Evolutionary conservation across 1,284 basidiomycete genomes (phyloP).

Genomic region (Boletellus sp.): DNA sequence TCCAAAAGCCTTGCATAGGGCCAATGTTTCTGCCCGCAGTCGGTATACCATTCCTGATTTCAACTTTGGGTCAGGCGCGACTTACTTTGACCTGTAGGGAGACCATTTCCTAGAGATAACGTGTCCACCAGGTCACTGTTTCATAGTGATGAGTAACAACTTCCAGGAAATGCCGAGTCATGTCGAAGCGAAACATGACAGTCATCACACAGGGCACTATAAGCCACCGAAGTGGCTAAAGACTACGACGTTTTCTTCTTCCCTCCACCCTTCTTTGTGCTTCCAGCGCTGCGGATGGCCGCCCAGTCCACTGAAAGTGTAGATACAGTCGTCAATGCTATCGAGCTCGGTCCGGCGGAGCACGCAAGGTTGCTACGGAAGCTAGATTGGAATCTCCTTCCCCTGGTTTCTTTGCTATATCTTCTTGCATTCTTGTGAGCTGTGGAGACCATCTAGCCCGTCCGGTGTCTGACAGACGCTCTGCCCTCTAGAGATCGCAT

Average conservation of each 20-base stretch:
- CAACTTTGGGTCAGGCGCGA: no score
- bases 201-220: not conserved
- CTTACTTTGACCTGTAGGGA: no score
- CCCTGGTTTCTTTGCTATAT: conserved; percentile 53
- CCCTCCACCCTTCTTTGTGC: not conserved
- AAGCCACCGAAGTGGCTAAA: not conserved
- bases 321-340: not conserved
- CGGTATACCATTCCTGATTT: no score
- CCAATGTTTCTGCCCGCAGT: no score
- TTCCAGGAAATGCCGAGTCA: not conserved
- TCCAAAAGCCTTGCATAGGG: no score
- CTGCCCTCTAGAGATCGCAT: conserved; percentile 31
- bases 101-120: no score
- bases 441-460: not conserved
- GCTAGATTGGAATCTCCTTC: conserved; percentile 47
- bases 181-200: not conserved
- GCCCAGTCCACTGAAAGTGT: not conserved
- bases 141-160: no score
- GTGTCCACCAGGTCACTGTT: no score
- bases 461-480: not conserved
- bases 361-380: conserved; percentile 41
- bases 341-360: conserved; percentile 27
- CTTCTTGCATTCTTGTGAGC: conserved; percentile 54
- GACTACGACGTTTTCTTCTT: not conserved
- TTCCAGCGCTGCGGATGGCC: not conserved